Evolutionary conservation across 495 filamentous ascomycete species (phyloP).

Genomic region (Aspergillus affinis): DNA sequence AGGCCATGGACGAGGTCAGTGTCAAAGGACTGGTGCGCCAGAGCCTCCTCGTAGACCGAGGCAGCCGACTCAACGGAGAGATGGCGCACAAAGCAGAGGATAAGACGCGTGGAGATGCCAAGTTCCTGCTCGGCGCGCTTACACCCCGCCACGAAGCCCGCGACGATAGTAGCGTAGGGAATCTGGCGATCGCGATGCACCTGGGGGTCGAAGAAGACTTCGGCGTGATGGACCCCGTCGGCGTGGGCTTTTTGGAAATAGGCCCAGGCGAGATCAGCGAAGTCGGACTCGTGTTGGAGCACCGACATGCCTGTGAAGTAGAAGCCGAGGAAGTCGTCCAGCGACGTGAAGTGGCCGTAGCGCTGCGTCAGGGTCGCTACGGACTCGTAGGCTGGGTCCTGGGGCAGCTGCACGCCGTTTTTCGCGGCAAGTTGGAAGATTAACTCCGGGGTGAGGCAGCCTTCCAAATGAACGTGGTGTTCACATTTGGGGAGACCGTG

Average conservation of each 20-base stretch:
- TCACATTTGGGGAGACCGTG: slow-evolving; percentile 72
- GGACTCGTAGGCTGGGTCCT: slow-evolving; percentile 60
- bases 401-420: slow-evolving; percentile 62
- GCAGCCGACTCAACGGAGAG: slow-evolving; percentile 56
- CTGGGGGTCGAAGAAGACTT: slow-evolving; percentile 81
- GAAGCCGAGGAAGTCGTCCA: slow-evolving; percentile 77
- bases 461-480: slow-evolving; percentile 78
- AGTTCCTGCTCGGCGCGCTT: slow-evolving; percentile 61
- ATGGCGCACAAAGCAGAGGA: slow-evolving; percentile 70
- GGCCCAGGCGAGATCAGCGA: slow-evolving; percentile 70
- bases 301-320: slow-evolving; percentile 77
- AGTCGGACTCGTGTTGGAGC: slow-evolving; percentile 59
- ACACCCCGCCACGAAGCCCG: slow-evolving; percentile 59
- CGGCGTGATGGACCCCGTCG: slow-evolving; percentile 69
- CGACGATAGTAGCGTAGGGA: slow-evolving; percentile 57
- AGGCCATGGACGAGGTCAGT: slow-evolving; percentile 58
- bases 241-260: slow-evolving; percentile 66
- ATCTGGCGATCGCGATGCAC: slow-evolving; percentile 66
- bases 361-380: slow-evolving; percentile 55
- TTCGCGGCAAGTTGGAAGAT: slow-evolving; percentile 66
- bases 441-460: slow-evolving; percentile 63
- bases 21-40: slow-evolving; percentile 50
- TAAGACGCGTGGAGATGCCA: slow-evolving; percentile 60
- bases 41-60: slow-evolving; percentile 47
- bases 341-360: slow-evolving; percentile 63